These are phyloP conservation scores for Exophiala alcalophila DNA, from an alignment of 2,329 filamentous ascomycete species.

Conservation along the genomic window DNA sequence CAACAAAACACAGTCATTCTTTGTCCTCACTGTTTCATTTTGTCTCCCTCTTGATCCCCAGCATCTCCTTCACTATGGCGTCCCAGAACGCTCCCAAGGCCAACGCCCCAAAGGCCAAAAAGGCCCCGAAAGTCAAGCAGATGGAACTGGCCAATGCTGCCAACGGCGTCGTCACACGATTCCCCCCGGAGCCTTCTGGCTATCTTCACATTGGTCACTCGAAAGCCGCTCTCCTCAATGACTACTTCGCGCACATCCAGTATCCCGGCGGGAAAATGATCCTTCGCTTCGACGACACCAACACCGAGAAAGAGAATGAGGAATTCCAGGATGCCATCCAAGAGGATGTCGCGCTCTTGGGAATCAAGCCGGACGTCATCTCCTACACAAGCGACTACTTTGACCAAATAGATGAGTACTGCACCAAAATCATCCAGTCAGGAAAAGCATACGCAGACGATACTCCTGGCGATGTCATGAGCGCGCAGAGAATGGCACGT, in stretches of 20 bases:
- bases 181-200: constrained; percentile 39
- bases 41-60: constrained; percentile 1
- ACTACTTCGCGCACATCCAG: constrained; percentile 35
- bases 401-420: constrained; percentile 82
- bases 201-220: constrained; percentile 39
- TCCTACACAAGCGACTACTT: constrained; percentile 97
- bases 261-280: constrained; percentile 67
- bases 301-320: constrained; percentile 94
- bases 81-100: constrained; percentile 23
- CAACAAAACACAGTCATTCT: constrained; percentile 5
- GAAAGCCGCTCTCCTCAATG: constrained; percentile 35
- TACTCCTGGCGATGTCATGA: constrained; percentile 85
- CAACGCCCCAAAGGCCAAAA: constrained; percentile 27
- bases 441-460: constrained; percentile 94
- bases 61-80: constrained; percentile 15
- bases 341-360: constrained; percentile 86
- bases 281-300: constrained; percentile 94
- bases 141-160: constrained; percentile 35
- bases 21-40: neutral
- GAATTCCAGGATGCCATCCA: constrained; percentile 94
- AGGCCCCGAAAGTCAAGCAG: constrained; percentile 31
- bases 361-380: constrained; percentile 80
- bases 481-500: constrained; percentile 77
- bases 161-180: constrained; percentile 36
- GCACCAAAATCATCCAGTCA: constrained; percentile 76